A percentile compares a stretch with the other conserved stretches of the same genome.
These are phyloP conservation scores for Mercurialis annua DNA, from an alignment of 345 rosid genomes.

Conservation along the genomic window DNA sequence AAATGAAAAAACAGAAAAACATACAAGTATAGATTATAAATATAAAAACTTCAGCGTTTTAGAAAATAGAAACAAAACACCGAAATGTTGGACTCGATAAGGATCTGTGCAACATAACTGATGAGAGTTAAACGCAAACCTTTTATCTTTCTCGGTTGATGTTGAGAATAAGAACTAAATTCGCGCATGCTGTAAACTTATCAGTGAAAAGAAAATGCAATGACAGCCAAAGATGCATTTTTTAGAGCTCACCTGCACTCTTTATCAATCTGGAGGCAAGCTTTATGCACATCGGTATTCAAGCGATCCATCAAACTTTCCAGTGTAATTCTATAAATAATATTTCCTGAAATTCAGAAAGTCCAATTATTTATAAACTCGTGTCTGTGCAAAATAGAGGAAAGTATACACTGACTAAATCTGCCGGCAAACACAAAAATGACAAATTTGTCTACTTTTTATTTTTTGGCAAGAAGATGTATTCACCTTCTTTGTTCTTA, in stretches of 20 bases:
- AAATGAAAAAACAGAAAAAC: too few species aligned
- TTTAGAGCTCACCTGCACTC: conserved; percentile 25
- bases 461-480: background rate
- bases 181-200: background rate
- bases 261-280: conserved; percentile 21
- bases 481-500: conserved; percentile 21
- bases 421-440: background rate
- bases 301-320: conserved; percentile 29
- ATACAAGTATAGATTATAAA: too few species aligned
- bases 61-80: too few species aligned
- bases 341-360: conserved; percentile 15
- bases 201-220: background rate
- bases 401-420: background rate
- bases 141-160: background rate
- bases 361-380: background rate
- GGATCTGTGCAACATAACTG: too few species aligned
- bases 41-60: too few species aligned
- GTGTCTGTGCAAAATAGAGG: background rate
- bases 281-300: conserved; percentile 27
- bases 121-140: too few species aligned
- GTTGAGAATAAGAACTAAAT: background rate
- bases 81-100: too few species aligned
- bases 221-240: background rate
- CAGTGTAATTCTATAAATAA: conserved; percentile 16
- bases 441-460: background rate